Evolutionary conservation across 495 filamentous ascomycete genomes (phyloP).

Genomic region (Aspergillus olivimuriae): DNA sequence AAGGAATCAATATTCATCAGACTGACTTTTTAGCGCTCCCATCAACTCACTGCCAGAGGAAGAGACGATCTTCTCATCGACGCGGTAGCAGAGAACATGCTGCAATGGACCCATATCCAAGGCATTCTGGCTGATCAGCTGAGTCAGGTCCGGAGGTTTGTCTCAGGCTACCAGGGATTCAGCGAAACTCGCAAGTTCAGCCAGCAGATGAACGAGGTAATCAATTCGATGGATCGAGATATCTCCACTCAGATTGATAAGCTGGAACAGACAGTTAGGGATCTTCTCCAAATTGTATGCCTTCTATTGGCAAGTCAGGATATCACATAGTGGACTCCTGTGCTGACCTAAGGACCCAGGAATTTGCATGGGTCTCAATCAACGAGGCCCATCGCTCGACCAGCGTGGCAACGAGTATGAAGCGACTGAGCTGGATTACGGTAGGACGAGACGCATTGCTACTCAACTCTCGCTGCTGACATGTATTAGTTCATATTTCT

Average conservation of each 20-base stretch:
- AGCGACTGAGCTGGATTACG: slow-evolving; percentile 31
- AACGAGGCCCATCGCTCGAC: slow-evolving; percentile 25
- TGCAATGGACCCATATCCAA: slow-evolving; percentile 15
- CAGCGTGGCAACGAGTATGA: slow-evolving; percentile 22
- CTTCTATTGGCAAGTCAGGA: not conserved
- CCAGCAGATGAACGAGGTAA: slow-evolving; percentile 10
- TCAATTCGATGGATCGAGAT: slow-evolving; percentile 9
- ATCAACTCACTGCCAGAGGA: slow-evolving; percentile 10
- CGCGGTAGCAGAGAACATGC: slow-evolving; percentile 10
- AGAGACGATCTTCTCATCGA: slow-evolving; percentile 11
- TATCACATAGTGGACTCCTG: not conserved
- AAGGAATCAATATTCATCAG: too few species aligned
- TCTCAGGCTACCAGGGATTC: slow-evolving; percentile 11
- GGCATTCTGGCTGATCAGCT: slow-evolving; percentile 11
- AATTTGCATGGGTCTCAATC: slow-evolving; percentile 21
- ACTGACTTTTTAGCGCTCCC: too few species aligned
- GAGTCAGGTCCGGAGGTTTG: slow-evolving; percentile 10
- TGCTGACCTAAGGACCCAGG: slow-evolving; percentile 4
- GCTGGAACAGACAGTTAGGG: slow-evolving; percentile 16
- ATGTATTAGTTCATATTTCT: slow-evolving; percentile 26
- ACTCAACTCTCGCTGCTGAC: slow-evolving; percentile 4
- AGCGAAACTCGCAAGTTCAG: slow-evolving; percentile 10
- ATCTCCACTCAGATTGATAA: slow-evolving; percentile 12
- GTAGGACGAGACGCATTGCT: slow-evolving; percentile 7
- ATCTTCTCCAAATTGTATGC: slow-evolving; percentile 19